Percentiles rank a stretch among this genome's conserved stretches.
Conservation (phyloP, 2,329 filamentous ascomycete species). For the Fusarium sp. region DNA sequence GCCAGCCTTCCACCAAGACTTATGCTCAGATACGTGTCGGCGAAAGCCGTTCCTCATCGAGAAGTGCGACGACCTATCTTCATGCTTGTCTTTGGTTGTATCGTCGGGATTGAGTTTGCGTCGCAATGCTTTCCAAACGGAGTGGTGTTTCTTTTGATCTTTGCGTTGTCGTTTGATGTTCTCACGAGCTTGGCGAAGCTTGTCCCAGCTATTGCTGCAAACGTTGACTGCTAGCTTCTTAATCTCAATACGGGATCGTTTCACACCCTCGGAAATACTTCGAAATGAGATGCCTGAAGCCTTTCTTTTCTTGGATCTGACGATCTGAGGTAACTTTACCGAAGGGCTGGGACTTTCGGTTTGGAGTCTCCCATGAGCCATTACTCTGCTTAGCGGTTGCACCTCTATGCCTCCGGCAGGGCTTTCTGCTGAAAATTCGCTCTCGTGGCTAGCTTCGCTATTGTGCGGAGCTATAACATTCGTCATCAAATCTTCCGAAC, state of each 20-base stretch:
- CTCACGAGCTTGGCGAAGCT: constrained; percentile 43
- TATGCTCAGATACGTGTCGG: constrained; percentile 22
- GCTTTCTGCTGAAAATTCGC: background rate
- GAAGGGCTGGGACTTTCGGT: constrained; percentile 31
- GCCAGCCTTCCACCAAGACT: constrained; percentile 54
- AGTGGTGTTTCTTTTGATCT: constrained; percentile 44
- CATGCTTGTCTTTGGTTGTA: constrained; percentile 41
- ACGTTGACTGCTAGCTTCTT: constrained; percentile 48
- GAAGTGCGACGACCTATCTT: constrained; percentile 43
- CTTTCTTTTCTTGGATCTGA: constrained; percentile 34
- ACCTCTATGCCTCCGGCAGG: background rate
- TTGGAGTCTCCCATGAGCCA: constrained; percentile 33
- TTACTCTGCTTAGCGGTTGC: constrained; percentile 2
- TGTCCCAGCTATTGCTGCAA: constrained; percentile 43
- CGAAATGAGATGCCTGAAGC: constrained; percentile 32
- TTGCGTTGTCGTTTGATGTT: constrained; percentile 46
- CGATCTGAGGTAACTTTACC: constrained; percentile 9
- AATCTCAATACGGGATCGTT: constrained; percentile 33
- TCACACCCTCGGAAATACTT: constrained; percentile 38
- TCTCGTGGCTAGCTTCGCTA: constrained; percentile 1
- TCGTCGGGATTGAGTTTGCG: constrained; percentile 43
- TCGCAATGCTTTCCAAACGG: constrained; percentile 47
- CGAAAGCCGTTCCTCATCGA: constrained; percentile 40
- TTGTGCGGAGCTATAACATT: constrained; percentile 19
- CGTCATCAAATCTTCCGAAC: constrained; percentile 42